Evolutionary conservation across 1,139 yeast genomes (phyloP), one percentile per base, ranked within the genome.

Genomic region (Debaryomycetaceae sp.): DNA sequence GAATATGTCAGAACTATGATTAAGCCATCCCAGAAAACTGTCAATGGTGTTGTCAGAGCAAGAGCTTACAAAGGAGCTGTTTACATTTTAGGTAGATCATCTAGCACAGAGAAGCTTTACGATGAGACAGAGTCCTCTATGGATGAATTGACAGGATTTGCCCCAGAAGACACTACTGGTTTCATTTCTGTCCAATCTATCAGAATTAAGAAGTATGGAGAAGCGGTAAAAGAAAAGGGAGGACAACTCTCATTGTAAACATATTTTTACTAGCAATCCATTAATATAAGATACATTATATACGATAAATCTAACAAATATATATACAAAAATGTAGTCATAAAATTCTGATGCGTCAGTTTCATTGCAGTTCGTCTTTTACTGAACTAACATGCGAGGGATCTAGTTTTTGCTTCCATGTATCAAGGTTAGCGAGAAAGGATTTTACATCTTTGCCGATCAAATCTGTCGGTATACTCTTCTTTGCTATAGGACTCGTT

Each of bases 101-200:
- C 97, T 19, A 84, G 83, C 49, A 88, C 98, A 46, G 98, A 91
- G 73, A 91, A 89, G 73, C 80, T 92, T 56, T 92, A 92, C 67
- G 98, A 92, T 65, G 97, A 96, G 51, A 88, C 96, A 46, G 97
- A 91, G 67, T 89, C 98, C 17, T 91, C 98, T 15, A 92, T 92
- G 98, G 98, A 92, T 69, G 98, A 92, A 73, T 82, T 92, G 60
- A 91, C 98, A 44, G 98, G 97, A 44, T 92, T 92, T 78, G 84
- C 88, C 57, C 98, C 98, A 47, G 91, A 87, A 65, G 98, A 92
- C 66, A 88, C 98, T 48, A 75, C 95, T 48, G 98, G 98, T 43
- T 92, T 92, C 79, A 92, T 92, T 69, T 89, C 96, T 55, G 95
- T 92, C 53, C 96, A 92, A 78, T 87, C 98, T 49, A 92, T 92